Percentiles rank a stretch among this genome's conserved stretches.
Evolutionary conservation across 2,329 filamentous ascomycete genomes (phyloP).

Genomic region (Colletotrichum sp.): DNA sequence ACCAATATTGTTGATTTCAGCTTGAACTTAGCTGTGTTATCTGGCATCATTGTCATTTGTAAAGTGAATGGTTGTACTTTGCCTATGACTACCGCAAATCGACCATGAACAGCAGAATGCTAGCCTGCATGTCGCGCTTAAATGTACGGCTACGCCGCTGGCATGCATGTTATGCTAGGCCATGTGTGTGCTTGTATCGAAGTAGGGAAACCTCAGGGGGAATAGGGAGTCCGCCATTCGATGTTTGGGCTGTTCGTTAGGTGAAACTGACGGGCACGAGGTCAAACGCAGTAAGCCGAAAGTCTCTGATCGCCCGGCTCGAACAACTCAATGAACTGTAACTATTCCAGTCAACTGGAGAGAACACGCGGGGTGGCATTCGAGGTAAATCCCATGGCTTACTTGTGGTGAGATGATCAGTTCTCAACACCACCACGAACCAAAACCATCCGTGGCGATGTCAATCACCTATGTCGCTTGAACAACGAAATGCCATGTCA

Average conservation of each 20-base stretch:
- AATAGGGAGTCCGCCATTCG: not conserved
- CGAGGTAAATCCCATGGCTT: not conserved
- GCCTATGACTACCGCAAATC: too few species aligned
- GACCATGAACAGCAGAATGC: not conserved
- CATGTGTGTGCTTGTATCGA: not conserved
- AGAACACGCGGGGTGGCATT: not conserved
- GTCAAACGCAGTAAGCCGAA: not conserved
- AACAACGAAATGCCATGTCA: not conserved
- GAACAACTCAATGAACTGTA: not conserved
- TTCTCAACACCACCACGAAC: not conserved
- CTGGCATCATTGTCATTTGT: not conserved
- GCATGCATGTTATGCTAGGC: not conserved
- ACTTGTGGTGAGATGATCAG: not conserved
- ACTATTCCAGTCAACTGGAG: not conserved
- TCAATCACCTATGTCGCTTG: not conserved
- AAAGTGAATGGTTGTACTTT: not conserved
- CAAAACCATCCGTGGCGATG: not conserved
- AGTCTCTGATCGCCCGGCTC: not conserved
- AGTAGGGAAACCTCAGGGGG: not conserved
- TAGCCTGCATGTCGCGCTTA: not conserved
- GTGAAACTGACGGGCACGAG: not conserved
- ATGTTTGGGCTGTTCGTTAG: not conserved
- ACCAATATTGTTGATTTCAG: not conserved
- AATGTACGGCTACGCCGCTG: not conserved
- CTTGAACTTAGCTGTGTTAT: not conserved